Conservation (phyloP, 2,329 filamentous ascomycete genomes). For the Aspergillus puulaauensis region DNA sequence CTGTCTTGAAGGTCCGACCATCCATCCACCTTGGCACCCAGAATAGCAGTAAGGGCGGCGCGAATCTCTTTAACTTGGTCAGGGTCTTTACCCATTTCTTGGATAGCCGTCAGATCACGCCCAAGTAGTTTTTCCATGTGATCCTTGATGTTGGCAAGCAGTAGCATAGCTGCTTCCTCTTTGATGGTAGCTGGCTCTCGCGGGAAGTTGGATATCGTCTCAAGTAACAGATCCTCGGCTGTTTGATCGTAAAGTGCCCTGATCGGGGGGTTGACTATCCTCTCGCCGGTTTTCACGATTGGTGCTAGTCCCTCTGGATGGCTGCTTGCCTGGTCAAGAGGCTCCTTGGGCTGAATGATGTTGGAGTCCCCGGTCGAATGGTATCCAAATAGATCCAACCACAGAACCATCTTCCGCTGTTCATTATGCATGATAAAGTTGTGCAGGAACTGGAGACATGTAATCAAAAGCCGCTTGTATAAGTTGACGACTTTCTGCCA, state of each 20-base stretch:
- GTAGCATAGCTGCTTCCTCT: conserved; percentile 47
- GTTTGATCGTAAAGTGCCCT: conserved; percentile 44
- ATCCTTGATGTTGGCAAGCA: conserved; percentile 49
- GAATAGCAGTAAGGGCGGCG: conserved; percentile 43
- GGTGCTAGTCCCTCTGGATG: conserved; percentile 41
- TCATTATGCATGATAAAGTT: conserved; percentile 67
- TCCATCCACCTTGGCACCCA: conserved; percentile 46
- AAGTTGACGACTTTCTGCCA: conserved; percentile 66
- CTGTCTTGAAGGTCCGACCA: conserved; percentile 44
- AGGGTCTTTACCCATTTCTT: conserved; percentile 47
- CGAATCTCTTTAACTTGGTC: conserved; percentile 47
- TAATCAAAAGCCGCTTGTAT: conserved; percentile 66
- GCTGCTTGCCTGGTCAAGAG: conserved; percentile 37
- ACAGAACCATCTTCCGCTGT: conserved; percentile 63
- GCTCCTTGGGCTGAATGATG: conserved; percentile 44
- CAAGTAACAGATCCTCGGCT: conserved; percentile 43
- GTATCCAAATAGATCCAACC: conserved; percentile 65
- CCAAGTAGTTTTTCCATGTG: conserved; percentile 50
- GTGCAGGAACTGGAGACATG: conserved; percentile 65
- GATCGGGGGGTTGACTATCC: conserved; percentile 43
- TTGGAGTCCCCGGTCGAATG: conserved; percentile 48
- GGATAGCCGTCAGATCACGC: conserved; percentile 43
- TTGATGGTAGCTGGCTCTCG: conserved; percentile 45
- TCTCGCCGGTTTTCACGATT: conserved; percentile 43
- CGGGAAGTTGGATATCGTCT: conserved; percentile 46